A percentile compares a stretch with the other conserved stretches of the same genome.
Conservation (phyloP, 179 eudicot species). For the Heliamphora pulchella region DNA sequence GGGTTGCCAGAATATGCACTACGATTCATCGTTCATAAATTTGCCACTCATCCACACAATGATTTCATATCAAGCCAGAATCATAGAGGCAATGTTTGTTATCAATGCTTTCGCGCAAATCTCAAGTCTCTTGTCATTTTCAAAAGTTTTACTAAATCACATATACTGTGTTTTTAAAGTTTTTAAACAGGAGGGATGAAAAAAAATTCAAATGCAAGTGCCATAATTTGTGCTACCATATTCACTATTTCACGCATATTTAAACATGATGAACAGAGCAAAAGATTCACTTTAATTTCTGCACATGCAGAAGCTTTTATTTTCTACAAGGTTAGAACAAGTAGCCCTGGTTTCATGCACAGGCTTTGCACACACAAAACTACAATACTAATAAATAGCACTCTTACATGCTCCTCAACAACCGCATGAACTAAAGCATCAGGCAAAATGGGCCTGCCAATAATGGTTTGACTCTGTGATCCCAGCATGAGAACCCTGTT, state of each 20-base stretch:
- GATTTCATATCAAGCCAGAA: background rate
- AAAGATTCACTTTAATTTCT: background rate
- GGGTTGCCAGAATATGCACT: background rate
- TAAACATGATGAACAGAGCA: background rate
- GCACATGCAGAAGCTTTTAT: background rate
- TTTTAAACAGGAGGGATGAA: background rate
- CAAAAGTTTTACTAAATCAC: background rate
- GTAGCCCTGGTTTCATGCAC: background rate
- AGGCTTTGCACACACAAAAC: background rate
- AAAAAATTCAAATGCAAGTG: background rate
- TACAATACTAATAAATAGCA: background rate
- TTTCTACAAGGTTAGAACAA: background rate
- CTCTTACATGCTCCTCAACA: constrained; percentile 94
- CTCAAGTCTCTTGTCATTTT: background rate
- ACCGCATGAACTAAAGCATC: constrained; percentile 87
- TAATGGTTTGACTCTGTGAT: constrained; percentile 70
- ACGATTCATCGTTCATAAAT: background rate
- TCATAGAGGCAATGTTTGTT: background rate
- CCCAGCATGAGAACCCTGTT: constrained; percentile 87
- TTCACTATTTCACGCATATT: background rate
- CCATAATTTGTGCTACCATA: background rate
- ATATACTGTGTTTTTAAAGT: background rate
- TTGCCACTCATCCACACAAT: background rate
- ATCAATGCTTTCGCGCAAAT: background rate
- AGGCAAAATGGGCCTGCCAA: constrained; percentile 85